These are phyloP conservation scores for Penicillium goetzii DNA, from an alignment of 495 filamentous ascomycete genomes.

Conservation along the genomic window DNA sequence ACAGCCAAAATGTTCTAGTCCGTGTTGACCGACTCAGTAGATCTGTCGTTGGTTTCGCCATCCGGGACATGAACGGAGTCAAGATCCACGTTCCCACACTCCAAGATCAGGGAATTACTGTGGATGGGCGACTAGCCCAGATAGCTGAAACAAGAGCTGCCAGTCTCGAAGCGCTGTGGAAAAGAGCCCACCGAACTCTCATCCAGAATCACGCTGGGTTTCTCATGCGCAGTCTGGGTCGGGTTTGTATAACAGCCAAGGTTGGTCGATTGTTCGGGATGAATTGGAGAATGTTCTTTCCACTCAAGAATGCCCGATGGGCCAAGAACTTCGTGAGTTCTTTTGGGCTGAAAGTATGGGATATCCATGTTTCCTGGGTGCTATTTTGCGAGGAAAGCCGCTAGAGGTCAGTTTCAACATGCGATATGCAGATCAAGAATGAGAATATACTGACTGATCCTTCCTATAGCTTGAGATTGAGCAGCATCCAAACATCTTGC, in stretches of 20 bases:
- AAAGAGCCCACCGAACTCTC: background rate
- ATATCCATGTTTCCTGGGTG: background rate
- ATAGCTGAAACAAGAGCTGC: background rate
- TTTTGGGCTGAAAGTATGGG: background rate
- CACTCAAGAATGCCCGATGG: background rate
- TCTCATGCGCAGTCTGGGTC: background rate
- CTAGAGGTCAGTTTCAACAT: background rate
- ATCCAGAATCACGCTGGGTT: background rate
- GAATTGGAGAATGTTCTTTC: background rate
- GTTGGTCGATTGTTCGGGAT: background rate
- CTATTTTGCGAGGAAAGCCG: background rate
- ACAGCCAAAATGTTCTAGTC: conserved; percentile 1
- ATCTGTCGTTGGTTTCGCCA: background rate
- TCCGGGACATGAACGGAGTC: background rate
- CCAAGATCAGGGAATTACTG: background rate
- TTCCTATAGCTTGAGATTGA: background rate
- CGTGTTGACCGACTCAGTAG: background rate
- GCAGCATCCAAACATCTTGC: background rate
- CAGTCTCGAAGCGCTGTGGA: background rate
- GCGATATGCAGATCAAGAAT: no score
- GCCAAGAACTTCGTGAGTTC: background rate
- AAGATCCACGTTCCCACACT: background rate
- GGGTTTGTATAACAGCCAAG: background rate
- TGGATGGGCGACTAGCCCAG: background rate
- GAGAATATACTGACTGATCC: no score